Percentiles rank a stretch among this genome's conserved stretches.
Evolutionary conservation across 1,284 basidiomycete species (phyloP).

Genomic region (Psilocybe mexicana): DNA sequence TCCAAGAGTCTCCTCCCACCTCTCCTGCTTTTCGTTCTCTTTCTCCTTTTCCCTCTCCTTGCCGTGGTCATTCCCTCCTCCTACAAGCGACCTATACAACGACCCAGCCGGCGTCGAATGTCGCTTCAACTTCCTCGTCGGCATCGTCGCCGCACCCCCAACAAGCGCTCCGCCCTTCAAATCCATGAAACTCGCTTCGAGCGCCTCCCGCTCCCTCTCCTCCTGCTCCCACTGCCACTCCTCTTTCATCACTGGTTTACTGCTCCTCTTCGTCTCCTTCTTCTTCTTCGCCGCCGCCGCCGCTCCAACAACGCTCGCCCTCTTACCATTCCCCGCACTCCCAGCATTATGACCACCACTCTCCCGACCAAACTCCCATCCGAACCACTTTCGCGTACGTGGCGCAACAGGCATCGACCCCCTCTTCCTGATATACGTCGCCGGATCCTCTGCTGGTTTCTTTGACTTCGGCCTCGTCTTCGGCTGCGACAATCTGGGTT

Average conservation of each 20-base stretch:
- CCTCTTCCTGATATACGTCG: slow-evolving; percentile 13
- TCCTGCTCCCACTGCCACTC: slow-evolving; percentile 1
- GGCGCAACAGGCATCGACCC: slow-evolving; percentile 11
- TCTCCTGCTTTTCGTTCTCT: slow-evolving; percentile 4
- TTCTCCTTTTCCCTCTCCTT: neutral
- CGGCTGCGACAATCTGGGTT: neutral
- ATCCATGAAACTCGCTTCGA: slow-evolving; percentile 18
- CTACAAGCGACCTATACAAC: neutral
- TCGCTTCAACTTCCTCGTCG: slow-evolving; percentile 15
- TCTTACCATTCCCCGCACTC: neutral
- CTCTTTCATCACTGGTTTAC: neutral
- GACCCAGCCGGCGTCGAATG: slow-evolving; percentile 4
- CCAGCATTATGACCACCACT: no score
- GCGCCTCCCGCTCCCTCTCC: neutral
- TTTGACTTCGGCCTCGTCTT: slow-evolving; percentile 1
- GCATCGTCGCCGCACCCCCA: neutral
- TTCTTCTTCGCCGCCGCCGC: neutral
- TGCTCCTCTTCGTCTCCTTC: neutral
- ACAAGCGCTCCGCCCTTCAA: slow-evolving; percentile 6
- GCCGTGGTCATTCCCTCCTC: neutral
- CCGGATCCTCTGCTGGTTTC: slow-evolving; percentile 14
- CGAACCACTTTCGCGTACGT: slow-evolving; percentile 11
- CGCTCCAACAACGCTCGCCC: neutral
- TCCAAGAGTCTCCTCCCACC: slow-evolving; percentile 6
- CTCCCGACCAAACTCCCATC: slow-evolving; percentile 17